Percentiles rank a stretch among this genome's conserved stretches.
These are phyloP conservation scores for Globisporangium middletonii DNA, from an alignment of 352 stramenopile species.

Conservation along the genomic window DNA sequence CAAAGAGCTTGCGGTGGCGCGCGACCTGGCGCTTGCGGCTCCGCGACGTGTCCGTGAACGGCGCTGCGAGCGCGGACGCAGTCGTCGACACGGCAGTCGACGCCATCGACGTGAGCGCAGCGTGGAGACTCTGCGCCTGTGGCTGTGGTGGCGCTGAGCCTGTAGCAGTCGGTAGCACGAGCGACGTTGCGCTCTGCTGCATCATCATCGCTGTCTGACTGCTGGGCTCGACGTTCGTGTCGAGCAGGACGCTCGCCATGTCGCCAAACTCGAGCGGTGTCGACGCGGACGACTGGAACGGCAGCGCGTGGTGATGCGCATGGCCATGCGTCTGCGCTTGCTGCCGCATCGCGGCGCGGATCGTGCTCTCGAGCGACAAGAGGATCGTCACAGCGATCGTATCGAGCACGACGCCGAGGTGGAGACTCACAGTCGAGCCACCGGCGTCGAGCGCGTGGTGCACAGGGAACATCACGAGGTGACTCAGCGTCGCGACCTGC, in stretches of 20 bases:
- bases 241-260: constrained; percentile 48
- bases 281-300: constrained; percentile 6
- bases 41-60: constrained; percentile 33
- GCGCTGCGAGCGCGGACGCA: constrained; percentile 25
- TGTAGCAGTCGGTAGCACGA: constrained; percentile 17
- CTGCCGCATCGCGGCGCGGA: constrained; percentile 53
- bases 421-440: constrained; percentile 70
- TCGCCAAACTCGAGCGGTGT: constrained; percentile 22
- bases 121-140: constrained; percentile 7
- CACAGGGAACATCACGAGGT: constrained; percentile 83
- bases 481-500: constrained; percentile 45
- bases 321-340: constrained; percentile 16
- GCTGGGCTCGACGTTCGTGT: constrained; percentile 67
- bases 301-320: constrained; percentile 3
- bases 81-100: constrained; percentile 23
- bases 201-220: constrained; percentile 1
- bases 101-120: constrained; percentile 11
- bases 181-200: constrained; percentile 14
- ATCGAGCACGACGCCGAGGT: constrained; percentile 78
- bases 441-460: constrained; percentile 61
- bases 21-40: constrained; percentile 47
- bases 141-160: neutral
- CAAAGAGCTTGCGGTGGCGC: constrained; percentile 71
- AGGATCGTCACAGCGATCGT: constrained; percentile 77
- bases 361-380: constrained; percentile 74